Conservation (phyloP, 2,329 filamentous ascomycete genomes). For the Pezizomycotina sp. region DNA sequence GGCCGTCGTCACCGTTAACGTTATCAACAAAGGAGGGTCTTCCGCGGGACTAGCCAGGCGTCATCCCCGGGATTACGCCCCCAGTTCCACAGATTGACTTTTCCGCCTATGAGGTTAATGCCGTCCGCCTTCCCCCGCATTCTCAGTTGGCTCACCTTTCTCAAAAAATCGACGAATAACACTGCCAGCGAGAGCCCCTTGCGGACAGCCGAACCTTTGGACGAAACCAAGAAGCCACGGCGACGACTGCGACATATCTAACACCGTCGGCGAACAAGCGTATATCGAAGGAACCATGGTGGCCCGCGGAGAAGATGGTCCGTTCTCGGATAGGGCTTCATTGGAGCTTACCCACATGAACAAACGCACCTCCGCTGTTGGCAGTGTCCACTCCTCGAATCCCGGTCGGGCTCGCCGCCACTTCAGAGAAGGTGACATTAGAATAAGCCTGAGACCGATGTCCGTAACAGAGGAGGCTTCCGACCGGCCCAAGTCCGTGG, state of each 20-base stretch:
- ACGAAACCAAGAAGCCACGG: too few species aligned
- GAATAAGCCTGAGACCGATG: conserved; percentile 18
- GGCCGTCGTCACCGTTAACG: conserved; percentile 81
- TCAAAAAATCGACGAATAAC: conserved; percentile 37
- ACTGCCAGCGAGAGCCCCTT: too few species aligned
- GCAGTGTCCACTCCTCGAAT: conserved; percentile 9
- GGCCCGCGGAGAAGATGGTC: conserved; percentile 2
- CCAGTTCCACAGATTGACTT: conserved; percentile 21
- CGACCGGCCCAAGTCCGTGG: not conserved
- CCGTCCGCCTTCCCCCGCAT: conserved; percentile 40
- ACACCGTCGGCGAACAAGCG: conserved; percentile 12
- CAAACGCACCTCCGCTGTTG: too few species aligned
- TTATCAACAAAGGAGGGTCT: conserved; percentile 38
- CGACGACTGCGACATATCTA: too few species aligned
- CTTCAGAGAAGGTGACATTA: conserved; percentile 16
- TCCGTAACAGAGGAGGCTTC: conserved; percentile 7
- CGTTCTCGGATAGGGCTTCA: conserved; percentile 14
- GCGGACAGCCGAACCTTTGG: too few species aligned
- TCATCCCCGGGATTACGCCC: conserved; percentile 28
- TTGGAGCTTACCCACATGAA: too few species aligned
- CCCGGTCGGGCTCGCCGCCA: conserved; percentile 14
- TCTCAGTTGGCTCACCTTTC: conserved; percentile 52
- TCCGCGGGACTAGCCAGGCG: conserved; percentile 53
- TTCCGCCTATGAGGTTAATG: conserved; percentile 11
- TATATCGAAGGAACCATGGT: conserved; percentile 1